Percentiles rank a stretch among this genome's conserved stretches.
These are phyloP conservation scores for Tolypocladium album DNA, from an alignment of 2,329 filamentous ascomycete genomes.

Conservation along the genomic window DNA sequence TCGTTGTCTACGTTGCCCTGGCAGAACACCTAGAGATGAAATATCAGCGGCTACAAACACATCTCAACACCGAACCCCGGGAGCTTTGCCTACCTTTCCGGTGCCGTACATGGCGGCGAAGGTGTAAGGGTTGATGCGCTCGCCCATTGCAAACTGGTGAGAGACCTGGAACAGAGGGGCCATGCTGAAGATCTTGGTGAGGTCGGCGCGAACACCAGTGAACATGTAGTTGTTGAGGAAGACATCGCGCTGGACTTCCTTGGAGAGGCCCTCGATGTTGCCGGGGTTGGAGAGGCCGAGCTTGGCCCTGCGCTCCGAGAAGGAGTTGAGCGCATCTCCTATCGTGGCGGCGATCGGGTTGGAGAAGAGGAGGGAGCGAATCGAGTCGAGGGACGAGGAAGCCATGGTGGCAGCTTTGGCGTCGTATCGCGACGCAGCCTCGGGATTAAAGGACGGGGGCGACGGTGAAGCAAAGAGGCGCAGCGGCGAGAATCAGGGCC, in stretches of 20 bases:
- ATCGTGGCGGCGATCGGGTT: conserved; percentile 63
- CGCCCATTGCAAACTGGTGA: conserved; percentile 91
- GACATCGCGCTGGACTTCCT: conserved; percentile 93
- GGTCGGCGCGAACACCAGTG: conserved; percentile 85
- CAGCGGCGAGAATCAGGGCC: neutral
- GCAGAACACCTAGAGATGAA: conserved; percentile 62
- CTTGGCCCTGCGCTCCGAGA: conserved; percentile 76
- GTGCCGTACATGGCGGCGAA: conserved; percentile 92
- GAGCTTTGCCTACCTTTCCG: conserved; percentile 54
- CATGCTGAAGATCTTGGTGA: conserved; percentile 94
- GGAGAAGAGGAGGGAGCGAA: conserved; percentile 53
- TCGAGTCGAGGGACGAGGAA: conserved; percentile 38
- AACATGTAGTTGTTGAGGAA: conserved; percentile 96
- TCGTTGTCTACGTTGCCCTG: conserved; percentile 95
- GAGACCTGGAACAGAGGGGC: conserved; percentile 93
- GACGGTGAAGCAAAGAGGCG: neutral
- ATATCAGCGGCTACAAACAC: neutral
- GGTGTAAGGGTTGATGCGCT: conserved; percentile 85
- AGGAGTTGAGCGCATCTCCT: conserved; percentile 68
- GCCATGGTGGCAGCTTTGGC: conserved; percentile 33
- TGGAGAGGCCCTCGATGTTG: conserved; percentile 77
- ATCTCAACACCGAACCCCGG: neutral
- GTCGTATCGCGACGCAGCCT: conserved; percentile 15
- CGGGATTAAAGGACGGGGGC: neutral
- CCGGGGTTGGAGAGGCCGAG: conserved; percentile 88